Evolutionary conservation across 495 filamentous ascomycete genomes (phyloP), one percentile per base, ranked within the genome.

Genomic region (Penicillium paxilli): DNA sequence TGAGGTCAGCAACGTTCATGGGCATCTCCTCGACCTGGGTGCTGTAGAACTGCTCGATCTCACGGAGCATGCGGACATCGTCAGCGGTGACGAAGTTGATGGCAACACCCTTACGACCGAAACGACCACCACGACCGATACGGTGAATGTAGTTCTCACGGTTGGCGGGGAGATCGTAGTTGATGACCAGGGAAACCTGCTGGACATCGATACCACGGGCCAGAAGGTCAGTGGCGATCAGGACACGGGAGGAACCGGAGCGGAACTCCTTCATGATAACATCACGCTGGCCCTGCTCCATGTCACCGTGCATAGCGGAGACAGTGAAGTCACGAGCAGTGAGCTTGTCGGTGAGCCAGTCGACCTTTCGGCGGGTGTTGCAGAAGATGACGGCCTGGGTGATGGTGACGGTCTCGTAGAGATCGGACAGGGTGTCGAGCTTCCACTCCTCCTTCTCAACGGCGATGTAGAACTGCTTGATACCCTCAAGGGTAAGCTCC

Each of bases 381-480:
- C 94, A 98, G 88, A 98, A 98, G 78, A 98, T 98, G 72, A 98
- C 94, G 55, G 94, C 94, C 75, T 98, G 94, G 52, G 94, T 98
- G 71, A 98, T 98, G 61, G 94, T 98, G 69, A 98, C 88, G 26
- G 94, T 98, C 74, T 98, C 94, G 83, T 98, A 98, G 52, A 98
- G 79, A 75, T 98, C 94, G 67, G 90, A 98, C 25, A 98, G 91
- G 41, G 94, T 98, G 76, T 98, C 94, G 58, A 98, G 87, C 80
- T 98, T 98, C 95, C 95, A 98, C 67, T 98, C 94, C 72, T 98
- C 94, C 84, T 98, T 98, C 82, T 98, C 94, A 47, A 98, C 94
- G 54, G 94, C 94, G 73, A 98, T 98, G 82, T 96, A 98, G 84
- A 96, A 98, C 69, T 98, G 94, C 85, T 98, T 98, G 69, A 98